A percentile compares a stretch with the other conserved stretches of the same genome.
Evolutionary conservation across 2,329 filamentous ascomycete species (phyloP).

Genomic region (Thermothelomyces thermophilus): DNA sequence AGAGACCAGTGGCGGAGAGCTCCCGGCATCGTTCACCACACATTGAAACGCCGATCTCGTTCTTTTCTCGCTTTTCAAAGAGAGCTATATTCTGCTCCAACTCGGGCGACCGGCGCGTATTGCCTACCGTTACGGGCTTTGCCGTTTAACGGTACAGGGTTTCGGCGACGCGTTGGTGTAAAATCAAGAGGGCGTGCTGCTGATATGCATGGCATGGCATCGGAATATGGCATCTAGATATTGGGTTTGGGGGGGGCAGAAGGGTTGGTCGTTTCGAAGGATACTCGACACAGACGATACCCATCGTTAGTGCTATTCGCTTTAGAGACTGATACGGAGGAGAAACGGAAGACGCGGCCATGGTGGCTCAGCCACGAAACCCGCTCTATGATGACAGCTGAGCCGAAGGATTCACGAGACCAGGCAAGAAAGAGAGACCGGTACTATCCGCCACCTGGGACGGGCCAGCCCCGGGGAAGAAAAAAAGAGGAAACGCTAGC

Average conservation of each 20-base stretch:
- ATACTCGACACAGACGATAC: constrained; percentile 27
- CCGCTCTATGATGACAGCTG: neutral
- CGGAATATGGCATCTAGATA: constrained; percentile 43
- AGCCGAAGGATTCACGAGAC: neutral
- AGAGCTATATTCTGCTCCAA: constrained; percentile 19
- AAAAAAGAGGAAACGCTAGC: constrained; percentile 13
- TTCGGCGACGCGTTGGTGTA: constrained; percentile 36
- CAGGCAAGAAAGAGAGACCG: neutral
- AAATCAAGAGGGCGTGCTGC: constrained; percentile 44
- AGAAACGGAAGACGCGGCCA: constrained; percentile 5
- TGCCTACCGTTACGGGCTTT: constrained; percentile 20
- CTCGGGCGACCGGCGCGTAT: constrained; percentile 15
- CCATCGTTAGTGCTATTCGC: constrained; percentile 38
- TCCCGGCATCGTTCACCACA: neutral
- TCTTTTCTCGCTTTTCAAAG: constrained; percentile 24
- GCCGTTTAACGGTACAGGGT: constrained; percentile 28
- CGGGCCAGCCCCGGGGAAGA: constrained; percentile 6
- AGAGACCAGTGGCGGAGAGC: neutral
- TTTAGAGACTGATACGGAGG: constrained; percentile 32
- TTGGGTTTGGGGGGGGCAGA: no score
- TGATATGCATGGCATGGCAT: constrained; percentile 44
- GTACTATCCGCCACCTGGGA: neutral
- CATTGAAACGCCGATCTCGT: constrained; percentile 7
- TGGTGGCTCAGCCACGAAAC: constrained; percentile 4
- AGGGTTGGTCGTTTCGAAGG: no score